Evolutionary conservation across 2,329 filamentous ascomycete genomes (phyloP), one percentile per base, ranked within the genome.

Genomic region (Venturia aucupariae): DNA sequence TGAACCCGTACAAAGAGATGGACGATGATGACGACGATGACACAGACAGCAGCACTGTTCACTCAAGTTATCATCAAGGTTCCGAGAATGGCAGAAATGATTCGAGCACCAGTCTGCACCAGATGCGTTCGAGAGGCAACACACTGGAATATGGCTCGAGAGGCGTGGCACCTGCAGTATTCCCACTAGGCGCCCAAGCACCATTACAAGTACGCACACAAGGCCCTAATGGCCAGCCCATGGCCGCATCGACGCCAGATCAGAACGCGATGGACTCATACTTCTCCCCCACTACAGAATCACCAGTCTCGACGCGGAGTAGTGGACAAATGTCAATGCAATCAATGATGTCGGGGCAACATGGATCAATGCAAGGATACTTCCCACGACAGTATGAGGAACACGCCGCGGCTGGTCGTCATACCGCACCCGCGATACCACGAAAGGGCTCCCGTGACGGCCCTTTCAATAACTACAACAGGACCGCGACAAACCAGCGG

Each of bases 261-360:
- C 84, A 81, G n/a, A 64, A 41, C 11, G 46, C 17, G 39, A 65
- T 68, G 62, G 90, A 92, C 65, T 97, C 92, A 3, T 97, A 97
- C 76, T 99, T 99, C 75, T 97, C 93, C 0, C 94, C 94, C 0
- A 83, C 88, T 2, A 84, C 82, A 41, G 92, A 97, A 64, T 91
- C 90, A 0, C 90, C 90, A 11, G 86, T 86, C 54, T 90, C 88
- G 17, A 88, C 88, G 30, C 83, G 90, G 61, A 88, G 89, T 8
- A 92, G 89, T 73, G 86, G 86, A 1, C 83, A 77, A 66, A 79
- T 90, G 5, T 59, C 41, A 24, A 62, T 61, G 55, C 83, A 77
- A 66, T 91, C 90, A 48, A 85, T 86, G 57, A 87, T 92, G 72
- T 51, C 46, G 24, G 24, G 46, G 4, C 46, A 51, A 24, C 46